These are phyloP conservation scores for Oryza officinalis DNA, from an alignment of 176 grass and related monocot species.

Conservation along the genomic window DNA sequence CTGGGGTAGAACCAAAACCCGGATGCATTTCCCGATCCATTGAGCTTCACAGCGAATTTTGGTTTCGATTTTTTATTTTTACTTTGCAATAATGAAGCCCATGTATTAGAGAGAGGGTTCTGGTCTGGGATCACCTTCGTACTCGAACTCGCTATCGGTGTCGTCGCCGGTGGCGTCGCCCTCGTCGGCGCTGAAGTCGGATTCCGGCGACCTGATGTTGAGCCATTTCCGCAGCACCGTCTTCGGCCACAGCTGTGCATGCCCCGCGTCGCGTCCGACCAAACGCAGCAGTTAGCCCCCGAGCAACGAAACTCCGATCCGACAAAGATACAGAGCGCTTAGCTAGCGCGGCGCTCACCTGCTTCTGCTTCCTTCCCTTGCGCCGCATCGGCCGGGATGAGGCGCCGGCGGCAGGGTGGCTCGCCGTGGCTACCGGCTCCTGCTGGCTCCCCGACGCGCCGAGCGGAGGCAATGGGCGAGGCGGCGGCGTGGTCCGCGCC, in stretches of 20 bases:
- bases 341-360: slow-evolving; percentile 39
- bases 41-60: neutral
- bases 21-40: slow-evolving; percentile 9
- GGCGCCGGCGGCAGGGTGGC: neutral
- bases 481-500: slow-evolving; percentile 5
- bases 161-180: slow-evolving; percentile 69
- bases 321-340: neutral
- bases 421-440: neutral
- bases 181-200: slow-evolving; percentile 95
- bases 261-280: slow-evolving; percentile 21
- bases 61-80: too few species aligned
- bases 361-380: slow-evolving; percentile 59
- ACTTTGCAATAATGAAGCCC: neutral
- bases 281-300: slow-evolving; percentile 29
- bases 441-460: slow-evolving; percentile 9
- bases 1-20: neutral
- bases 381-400: slow-evolving; percentile 25
- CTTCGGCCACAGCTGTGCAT: slow-evolving; percentile 92
- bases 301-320: neutral
- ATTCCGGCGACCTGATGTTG: slow-evolving; percentile 82
- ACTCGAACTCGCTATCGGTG: slow-evolving; percentile 71
- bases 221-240: slow-evolving; percentile 90
- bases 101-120: neutral
- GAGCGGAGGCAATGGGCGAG: slow-evolving; percentile 38
- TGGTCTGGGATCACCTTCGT: slow-evolving; percentile 52